Percentiles rank a stretch among this genome's conserved stretches.
Evolutionary conservation across 352 stramenopile species (phyloP).

Genomic region (Phytopythium chamaehyphon): DNA sequence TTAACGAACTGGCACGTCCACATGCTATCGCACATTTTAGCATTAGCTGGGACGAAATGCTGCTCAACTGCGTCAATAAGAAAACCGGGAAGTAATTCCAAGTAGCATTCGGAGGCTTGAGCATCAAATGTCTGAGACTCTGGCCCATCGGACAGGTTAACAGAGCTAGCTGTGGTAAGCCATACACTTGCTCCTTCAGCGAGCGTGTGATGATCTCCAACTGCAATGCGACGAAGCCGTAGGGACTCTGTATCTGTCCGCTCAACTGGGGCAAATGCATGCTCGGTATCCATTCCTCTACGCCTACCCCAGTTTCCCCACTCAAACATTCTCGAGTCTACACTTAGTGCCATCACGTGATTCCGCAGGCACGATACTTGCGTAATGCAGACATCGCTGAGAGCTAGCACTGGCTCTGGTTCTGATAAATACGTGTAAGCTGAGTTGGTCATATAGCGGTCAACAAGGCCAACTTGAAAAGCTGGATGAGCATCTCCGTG

Average conservation of each 20-base stretch:
- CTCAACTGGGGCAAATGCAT: constrained; percentile 56
- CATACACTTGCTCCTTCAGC: constrained; percentile 65
- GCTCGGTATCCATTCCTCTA: constrained; percentile 41
- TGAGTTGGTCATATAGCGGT: constrained; percentile 59
- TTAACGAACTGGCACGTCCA: constrained; percentile 43
- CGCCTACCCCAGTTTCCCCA: constrained; percentile 73
- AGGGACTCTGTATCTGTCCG: constrained; percentile 15
- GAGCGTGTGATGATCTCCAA: constrained; percentile 52
- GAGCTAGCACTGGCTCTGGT: constrained; percentile 51
- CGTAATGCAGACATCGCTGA: constrained; percentile 34
- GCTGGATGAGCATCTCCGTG: constrained; percentile 47
- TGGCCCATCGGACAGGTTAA: constrained; percentile 6
- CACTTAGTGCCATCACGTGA: constrained; percentile 46
- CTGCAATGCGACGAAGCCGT: constrained; percentile 33
- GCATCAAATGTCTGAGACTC: not conserved
- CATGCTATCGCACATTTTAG: constrained; percentile 10
- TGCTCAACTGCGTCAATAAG: constrained; percentile 20
- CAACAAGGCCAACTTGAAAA: constrained; percentile 63
- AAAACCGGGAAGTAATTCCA: constrained; percentile 17
- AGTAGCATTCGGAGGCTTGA: constrained; percentile 18
- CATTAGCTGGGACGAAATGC: constrained; percentile 9
- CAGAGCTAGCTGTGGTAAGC: constrained; percentile 24
- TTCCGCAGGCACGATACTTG: constrained; percentile 57
- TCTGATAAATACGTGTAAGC: constrained; percentile 64
- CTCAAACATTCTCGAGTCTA: constrained; percentile 42